Base-by-base conservation (phyloP, 768 basidiomycete genomes). In the Termitomyces sp. region DNA sequence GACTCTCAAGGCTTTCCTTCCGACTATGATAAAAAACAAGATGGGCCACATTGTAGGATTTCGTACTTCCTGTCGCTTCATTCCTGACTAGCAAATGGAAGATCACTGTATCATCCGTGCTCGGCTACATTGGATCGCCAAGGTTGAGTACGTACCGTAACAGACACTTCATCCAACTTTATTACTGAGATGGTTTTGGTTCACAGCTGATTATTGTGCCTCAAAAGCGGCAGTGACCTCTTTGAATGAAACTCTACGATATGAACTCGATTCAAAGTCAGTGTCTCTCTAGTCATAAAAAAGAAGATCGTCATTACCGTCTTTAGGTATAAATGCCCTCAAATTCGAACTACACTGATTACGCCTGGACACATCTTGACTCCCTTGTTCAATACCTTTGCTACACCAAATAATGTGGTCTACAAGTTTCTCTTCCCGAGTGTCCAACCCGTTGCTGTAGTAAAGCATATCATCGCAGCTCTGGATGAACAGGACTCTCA, bases 1-100 rank as follows among this genome's bases (percentile, higher is more conserved):
- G 89, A 89, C 84, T 3, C 69, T 97, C 56, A 94, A 96, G 64
- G 89, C 91, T 1, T 98, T 99, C 78, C 76, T 99, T 23, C 97
- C 97, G 7, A 78, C 79, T 27, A 88, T 99, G 84, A 76, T 98
- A 50, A 82, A 81, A 64, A 73, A 73, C 35, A 89, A 89, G 47
- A 70, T 71, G 3, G 97, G 97, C 0, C 97, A 99, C 65, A 84
- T 99, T 56, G 91, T 91, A 67, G 44, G 85, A 73, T 18, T n/a
- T 36, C 31, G 22, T 33, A 22, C 32, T 27, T 9, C 38, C 29
- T 29, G 10, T 41, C 27, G 20, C 43, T 29, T 20, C 39, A 49
- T 42, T 58, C 50, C 42, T 68, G 54, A 56, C 51, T 23, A 39
- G 16, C 50, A 57, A 43, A 49, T 50, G 54, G 6, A 58, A 93